Base-by-base conservation (phyloP, 306 rosid species). In the Sesbania bispinosa region DNA sequence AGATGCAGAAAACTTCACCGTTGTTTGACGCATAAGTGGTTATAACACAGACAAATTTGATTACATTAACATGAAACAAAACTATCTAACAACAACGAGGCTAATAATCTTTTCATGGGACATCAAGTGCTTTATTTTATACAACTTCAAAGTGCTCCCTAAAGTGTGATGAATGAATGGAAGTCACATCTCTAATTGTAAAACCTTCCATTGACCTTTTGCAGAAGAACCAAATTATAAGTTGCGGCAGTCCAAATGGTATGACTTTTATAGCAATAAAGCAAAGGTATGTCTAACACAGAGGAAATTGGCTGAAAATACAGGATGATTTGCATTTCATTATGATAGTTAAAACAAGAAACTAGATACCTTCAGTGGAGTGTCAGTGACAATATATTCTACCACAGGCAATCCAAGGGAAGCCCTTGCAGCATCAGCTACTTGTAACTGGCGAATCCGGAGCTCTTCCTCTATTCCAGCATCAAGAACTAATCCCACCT, bases 401-500 rank as follows among this genome's bases (percentile, higher is more conserved):
- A 87, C 78, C 60, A 93, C 75, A 77, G 95, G 91, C 82, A 90
- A 86, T 66, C 98, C 98, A 77, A 90, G 97, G 27, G 98, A 93
- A 71, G 97, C 97, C 76, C 96, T 83, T 29, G 91, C 90, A 20
- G 96, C 97, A 82, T 93, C 96, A 21, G 96, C 96, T 72, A 81
- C 96, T 77, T 93, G 98, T 73, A 93, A 86, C 67, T 93, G 98
- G 59, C 90, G 89, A 82, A 82, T 46, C 10, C 69, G 88, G 45
- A 90, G 97, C 51, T 87, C 89, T 76, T 90, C 86, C 76, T 90
- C 97, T 3, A 90, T 88, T 58, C 96, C 98, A 71, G 88, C 85
- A 82, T 88, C 98, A 77, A 93, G 88, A 83, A 93, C 93, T 85
- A 93, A 69, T 24, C 98, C 97, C 73, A 93, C 86, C 96, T 90